phyloP scores from a whole-genome alignment of 139 green algal genomes.

The Haematococcus lacustris region DNA sequence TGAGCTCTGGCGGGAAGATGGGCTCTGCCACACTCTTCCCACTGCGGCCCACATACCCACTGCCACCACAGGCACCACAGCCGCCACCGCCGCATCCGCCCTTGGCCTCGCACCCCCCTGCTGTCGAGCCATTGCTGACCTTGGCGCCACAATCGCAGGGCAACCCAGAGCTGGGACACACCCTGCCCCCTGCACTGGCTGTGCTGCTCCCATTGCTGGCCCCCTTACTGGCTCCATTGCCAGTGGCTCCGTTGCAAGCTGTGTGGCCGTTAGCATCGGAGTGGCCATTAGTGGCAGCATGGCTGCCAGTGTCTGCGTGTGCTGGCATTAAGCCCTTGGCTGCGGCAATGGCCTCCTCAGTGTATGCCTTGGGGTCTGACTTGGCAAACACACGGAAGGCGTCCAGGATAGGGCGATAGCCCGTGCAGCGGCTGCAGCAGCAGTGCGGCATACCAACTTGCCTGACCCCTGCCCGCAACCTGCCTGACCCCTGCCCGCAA shows the following conservation, averaged over 20 bases:
- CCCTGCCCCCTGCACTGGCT: background rate
- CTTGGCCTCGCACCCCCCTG: background rate
- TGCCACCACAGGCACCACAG: constrained; percentile 16
- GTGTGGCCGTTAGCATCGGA: too few relatives aligned
- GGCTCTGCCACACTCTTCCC: constrained; percentile 60
- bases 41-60: too few relatives aligned
- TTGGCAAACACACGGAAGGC: constrained; percentile 92
- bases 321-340: constrained; percentile 29
- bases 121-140: background rate
- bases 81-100: constrained; percentile 8
- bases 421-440: constrained; percentile 77
- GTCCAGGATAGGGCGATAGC: constrained; percentile 94
- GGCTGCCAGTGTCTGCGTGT: too few relatives aligned
- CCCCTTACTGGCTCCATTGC: background rate
- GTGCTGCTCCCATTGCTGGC: too few relatives aligned
- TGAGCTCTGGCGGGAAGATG: constrained; percentile 90
- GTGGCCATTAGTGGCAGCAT: constrained; percentile 8
- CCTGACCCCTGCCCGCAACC: too few relatives aligned
- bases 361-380: constrained; percentile 54
- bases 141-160: constrained; percentile 65
- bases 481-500: too few relatives aligned
- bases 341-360: constrained; percentile 70
- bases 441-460: too few relatives aligned
- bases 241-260: too few relatives aligned
- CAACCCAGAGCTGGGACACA: constrained; percentile 74